Conservation (phyloP, 1,284 basidiomycete genomes). For the Cryptococcus jaspeensis region DNA sequence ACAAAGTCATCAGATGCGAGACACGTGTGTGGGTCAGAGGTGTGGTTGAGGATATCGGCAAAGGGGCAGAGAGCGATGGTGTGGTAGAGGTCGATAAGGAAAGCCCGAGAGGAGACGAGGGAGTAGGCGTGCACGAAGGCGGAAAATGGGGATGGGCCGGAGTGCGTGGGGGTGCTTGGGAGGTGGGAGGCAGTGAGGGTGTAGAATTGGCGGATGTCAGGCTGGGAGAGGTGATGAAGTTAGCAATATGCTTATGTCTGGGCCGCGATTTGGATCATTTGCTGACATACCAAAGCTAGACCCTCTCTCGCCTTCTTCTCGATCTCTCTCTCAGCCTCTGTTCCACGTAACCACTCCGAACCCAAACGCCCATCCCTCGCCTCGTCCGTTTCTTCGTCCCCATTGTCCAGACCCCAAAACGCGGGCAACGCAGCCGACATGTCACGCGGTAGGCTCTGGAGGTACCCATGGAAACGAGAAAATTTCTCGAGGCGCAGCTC, state of each 20-base stretch:
- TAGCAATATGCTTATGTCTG: background rate
- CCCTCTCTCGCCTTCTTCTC: constrained; percentile 31
- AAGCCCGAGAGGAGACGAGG: constrained; percentile 81
- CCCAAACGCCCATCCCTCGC: constrained; percentile 35
- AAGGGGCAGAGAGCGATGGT: constrained; percentile 83
- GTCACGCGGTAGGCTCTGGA: constrained; percentile 47
- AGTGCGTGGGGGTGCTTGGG: constrained; percentile 25
- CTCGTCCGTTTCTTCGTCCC: constrained; percentile 16
- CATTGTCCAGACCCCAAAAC: constrained; percentile 38
- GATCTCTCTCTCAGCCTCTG: constrained; percentile 45
- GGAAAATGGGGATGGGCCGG: constrained; percentile 47
- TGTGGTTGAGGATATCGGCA: constrained; percentile 87
- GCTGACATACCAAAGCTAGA: constrained; percentile 38
- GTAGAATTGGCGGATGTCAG: constrained; percentile 38
- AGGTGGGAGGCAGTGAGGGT: constrained; percentile 20
- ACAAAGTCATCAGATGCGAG: constrained; percentile 76
- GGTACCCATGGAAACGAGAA: constrained; percentile 49
- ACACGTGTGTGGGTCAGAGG: constrained; percentile 27
- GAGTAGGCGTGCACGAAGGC: constrained; percentile 71
- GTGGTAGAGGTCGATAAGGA: constrained; percentile 82
- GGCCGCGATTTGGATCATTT: no score
- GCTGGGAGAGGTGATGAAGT: constrained; percentile 14
- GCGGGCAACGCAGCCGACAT: constrained; percentile 34
- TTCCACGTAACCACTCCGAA: constrained; percentile 36
- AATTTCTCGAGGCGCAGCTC: constrained; percentile 43